Conservation (phyloP, 176 grass and related monocot genomes). For the Pontederia crassipes region DNA sequence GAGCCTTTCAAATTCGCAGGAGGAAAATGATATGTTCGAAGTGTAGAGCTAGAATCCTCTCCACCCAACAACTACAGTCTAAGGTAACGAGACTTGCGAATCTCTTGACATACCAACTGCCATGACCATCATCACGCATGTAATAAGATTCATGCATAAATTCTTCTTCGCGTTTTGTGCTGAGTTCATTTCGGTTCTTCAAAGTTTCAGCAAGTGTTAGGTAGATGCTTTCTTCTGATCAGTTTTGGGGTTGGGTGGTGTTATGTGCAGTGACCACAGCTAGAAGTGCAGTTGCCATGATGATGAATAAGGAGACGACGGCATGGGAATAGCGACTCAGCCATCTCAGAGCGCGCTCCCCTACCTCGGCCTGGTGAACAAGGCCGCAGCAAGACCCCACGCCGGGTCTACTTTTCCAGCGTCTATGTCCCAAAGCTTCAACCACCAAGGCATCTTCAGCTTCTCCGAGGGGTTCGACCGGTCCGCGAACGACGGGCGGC, state of each 20-base stretch:
- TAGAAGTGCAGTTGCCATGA: background rate
- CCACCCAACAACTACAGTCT: constrained; percentile 6
- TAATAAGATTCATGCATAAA: too few species aligned
- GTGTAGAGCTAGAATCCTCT: background rate
- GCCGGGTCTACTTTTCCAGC: background rate
- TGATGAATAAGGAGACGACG: constrained; percentile 26
- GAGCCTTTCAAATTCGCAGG: constrained; percentile 45
- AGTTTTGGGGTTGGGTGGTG: background rate
- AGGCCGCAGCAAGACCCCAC: background rate
- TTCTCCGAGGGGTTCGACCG: constrained; percentile 38
- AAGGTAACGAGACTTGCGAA: too few species aligned
- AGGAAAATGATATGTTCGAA: constrained; percentile 81
- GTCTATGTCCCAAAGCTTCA: constrained; percentile 98
- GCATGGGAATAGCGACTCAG: constrained; percentile 81
- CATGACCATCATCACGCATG: too few species aligned
- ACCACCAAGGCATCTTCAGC: constrained; percentile 57
- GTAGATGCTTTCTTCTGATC: background rate
- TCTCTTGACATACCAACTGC: too few species aligned
- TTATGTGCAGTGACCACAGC: background rate
- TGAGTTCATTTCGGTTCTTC: too few species aligned
- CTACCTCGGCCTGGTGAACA: constrained; percentile 10
- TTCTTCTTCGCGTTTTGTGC: too few species aligned
- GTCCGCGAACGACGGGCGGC: constrained; percentile 29
- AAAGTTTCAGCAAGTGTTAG: too few species aligned
- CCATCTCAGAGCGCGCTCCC: constrained; percentile 29